Evolutionary conservation across 1,284 basidiomycete species (phyloP), one percentile per base, ranked within the genome.

Genomic region (Ganoderma lucidum): DNA sequence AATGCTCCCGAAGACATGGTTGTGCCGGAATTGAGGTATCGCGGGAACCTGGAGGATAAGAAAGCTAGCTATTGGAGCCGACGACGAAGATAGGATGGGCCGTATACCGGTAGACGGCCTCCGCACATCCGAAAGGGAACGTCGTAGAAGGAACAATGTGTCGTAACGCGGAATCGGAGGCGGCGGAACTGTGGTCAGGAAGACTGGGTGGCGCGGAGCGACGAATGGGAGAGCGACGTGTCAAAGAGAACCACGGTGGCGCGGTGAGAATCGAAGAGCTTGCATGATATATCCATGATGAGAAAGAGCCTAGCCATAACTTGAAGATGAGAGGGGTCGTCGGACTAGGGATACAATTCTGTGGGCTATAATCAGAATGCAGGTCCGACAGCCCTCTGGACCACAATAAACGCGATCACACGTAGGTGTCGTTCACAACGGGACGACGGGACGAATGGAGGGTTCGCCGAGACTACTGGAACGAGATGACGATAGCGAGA

Each of bases 161-260:
- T 61, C 59, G 17, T 42, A 39, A 59, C 1, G 56, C 37, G 19
- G 35, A 39, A 41, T 19, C 9, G 23, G n/a, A 28, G 39, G 15
- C n/a, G 23, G 39, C 23, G 59, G n/a, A 14, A n/a, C 10, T 61
- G 39, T 61, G 39, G 59, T 61, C 56, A 23, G 19, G 35, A 59
- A 35, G 56, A 30, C 37, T 35, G 35, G 59, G 59, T 61, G 39
- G 37, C 59, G 59, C 59, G 39, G 39, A 61, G 56, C 19, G 56
- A 23, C 39, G 63, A 64, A 64, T 44, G 53, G 30, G 14, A n/a
- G 48, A 35, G 19, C 19, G 62, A 51, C 45, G 48, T 39, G 28
- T 53, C 32, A 37, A 63, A 63, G 35, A 63, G n/a, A 63, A 15
- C 45, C 19, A 23, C 3, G 30, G 62, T 41, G 62, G 62, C 48